phyloP scores from a whole-genome alignment of 768 basidiomycete genomes.

The Pilatotrama ljubarskyi region DNA sequence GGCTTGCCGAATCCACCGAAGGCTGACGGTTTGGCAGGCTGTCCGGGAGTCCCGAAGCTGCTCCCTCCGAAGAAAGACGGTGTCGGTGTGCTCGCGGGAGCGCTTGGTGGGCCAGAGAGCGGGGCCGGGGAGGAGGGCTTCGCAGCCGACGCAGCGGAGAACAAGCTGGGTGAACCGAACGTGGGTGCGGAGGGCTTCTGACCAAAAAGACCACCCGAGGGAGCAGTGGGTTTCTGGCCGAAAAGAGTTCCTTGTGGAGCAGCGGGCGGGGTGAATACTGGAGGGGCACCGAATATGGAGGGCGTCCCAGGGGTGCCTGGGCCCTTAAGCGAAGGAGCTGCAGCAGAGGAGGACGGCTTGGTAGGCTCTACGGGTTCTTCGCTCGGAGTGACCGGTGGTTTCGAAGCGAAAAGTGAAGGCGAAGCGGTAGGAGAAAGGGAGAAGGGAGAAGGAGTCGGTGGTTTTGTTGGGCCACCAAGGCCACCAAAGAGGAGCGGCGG shows the following conservation, averaged over 20 bases:
- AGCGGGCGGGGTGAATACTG: constrained; percentile 4
- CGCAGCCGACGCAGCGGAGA: not conserved
- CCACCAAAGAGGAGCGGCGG: constrained; percentile 41
- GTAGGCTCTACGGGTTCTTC: not conserved
- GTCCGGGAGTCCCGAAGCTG: not conserved
- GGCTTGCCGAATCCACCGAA: not conserved
- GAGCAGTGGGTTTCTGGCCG: constrained; percentile 4
- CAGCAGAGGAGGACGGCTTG: not conserved
- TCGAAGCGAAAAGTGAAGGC: not conserved
- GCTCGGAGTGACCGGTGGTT: not conserved
- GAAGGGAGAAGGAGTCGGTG: constrained; percentile 11
- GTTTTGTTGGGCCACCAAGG: constrained; percentile 6
- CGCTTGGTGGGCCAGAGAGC: not conserved
- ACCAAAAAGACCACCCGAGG: constrained; percentile 8
- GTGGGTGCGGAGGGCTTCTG: constrained; percentile 10
- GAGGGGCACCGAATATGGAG: constrained; percentile 8
- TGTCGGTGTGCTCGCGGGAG: not conserved
- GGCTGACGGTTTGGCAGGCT: not conserved
- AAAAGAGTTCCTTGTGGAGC: not conserved
- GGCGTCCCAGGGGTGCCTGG: not conserved
- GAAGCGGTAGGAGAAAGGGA: not conserved
- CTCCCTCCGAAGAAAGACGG: not conserved
- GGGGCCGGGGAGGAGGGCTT: constrained; percentile 4
- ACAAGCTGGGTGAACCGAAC: not conserved
- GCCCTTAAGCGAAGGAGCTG: not conserved